Conservation (phyloP, 2,329 filamentous ascomycete species). For the Colletotrichum trifolii region DNA sequence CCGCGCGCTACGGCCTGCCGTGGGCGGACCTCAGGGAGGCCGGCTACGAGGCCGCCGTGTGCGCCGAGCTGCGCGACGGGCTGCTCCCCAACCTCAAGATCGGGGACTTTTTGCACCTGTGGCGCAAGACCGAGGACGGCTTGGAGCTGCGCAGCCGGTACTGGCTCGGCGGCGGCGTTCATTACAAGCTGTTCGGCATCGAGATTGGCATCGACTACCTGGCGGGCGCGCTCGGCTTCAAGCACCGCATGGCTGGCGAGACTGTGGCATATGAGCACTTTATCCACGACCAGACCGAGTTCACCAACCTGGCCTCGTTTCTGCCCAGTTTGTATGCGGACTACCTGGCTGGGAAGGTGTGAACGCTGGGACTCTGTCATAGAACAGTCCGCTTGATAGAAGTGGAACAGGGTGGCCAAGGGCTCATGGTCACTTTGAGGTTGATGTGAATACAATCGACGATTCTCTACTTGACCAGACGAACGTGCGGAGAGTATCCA, state of each 20-base stretch:
- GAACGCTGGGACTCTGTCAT: not conserved
- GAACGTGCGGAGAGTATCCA: no score
- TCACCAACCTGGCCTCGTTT: slow-evolving; percentile 28
- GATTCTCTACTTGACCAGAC: no score
- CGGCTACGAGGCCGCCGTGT: slow-evolving; percentile 26
- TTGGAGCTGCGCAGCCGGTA: slow-evolving; percentile 30
- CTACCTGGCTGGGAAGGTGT: slow-evolving; percentile 17
- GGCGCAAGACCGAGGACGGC: slow-evolving; percentile 26
- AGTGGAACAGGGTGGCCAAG: no score
- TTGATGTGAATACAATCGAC: no score
- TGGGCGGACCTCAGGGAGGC: slow-evolving; percentile 25
- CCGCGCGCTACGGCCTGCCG: slow-evolving; percentile 27
- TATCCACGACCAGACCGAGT: slow-evolving; percentile 34
- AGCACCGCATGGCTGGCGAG: slow-evolving; percentile 24
- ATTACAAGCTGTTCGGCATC: slow-evolving; percentile 29
- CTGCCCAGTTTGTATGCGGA: slow-evolving; percentile 22
- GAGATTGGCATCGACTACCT: slow-evolving; percentile 28
- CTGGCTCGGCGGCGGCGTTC: slow-evolving; percentile 26
- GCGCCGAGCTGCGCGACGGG: slow-evolving; percentile 25
- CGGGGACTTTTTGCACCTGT: slow-evolving; percentile 31
- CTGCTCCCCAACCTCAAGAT: slow-evolving; percentile 27
- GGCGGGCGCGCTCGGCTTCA: slow-evolving; percentile 23
- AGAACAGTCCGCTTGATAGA: no score
- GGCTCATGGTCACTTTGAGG: no score
- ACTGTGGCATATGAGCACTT: slow-evolving; percentile 32